These are phyloP conservation scores for Crithidia mellificae DNA, from an alignment of 208 protist genomes.

Conservation along the genomic window DNA sequence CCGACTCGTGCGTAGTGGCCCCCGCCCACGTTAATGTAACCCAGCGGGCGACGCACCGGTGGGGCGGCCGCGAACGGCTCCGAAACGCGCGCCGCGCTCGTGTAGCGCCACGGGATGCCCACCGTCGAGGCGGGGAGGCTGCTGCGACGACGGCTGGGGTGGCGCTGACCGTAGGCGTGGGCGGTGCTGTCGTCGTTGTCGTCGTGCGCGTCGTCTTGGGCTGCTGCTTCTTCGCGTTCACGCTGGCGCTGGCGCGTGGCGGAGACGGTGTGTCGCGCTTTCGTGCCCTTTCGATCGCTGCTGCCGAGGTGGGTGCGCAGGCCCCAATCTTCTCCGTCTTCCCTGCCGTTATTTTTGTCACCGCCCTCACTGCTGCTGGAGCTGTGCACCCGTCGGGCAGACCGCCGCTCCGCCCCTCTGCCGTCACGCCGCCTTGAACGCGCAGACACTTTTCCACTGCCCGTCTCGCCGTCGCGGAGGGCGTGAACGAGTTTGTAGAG, in stretches of 20 bases:
- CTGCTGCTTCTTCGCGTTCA: neutral
- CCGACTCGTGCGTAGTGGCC: slow-evolving; percentile 43
- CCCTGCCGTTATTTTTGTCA: too few relatives aligned
- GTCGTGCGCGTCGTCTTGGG: too few relatives aligned
- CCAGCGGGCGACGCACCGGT: slow-evolving; percentile 56
- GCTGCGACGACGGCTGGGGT: slow-evolving; percentile 2
- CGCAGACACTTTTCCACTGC: neutral
- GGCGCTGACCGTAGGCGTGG: too few relatives aligned
- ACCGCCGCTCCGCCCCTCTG: neutral
- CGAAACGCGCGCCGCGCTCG: slow-evolving; percentile 9
- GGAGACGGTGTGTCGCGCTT: neutral
- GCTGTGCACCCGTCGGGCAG: too few relatives aligned
- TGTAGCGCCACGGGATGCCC: slow-evolving; percentile 64
- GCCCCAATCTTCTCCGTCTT: neutral
- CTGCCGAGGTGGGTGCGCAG: neutral
- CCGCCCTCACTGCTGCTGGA: too few relatives aligned
- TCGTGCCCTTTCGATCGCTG: neutral
- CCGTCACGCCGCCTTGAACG: neutral
- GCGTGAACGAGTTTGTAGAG: slow-evolving; percentile 26
- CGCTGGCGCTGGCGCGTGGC: slow-evolving; percentile 5
- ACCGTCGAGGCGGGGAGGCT: slow-evolving; percentile 24
- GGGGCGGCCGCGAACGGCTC: slow-evolving; percentile 38
- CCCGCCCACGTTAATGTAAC: slow-evolving; percentile 62
- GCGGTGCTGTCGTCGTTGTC: too few relatives aligned
- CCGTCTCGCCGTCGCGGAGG: slow-evolving; percentile 9